Evolutionary conservation across 2,329 filamentous ascomycete species (phyloP).

Genomic region (Nemania sp.): DNA sequence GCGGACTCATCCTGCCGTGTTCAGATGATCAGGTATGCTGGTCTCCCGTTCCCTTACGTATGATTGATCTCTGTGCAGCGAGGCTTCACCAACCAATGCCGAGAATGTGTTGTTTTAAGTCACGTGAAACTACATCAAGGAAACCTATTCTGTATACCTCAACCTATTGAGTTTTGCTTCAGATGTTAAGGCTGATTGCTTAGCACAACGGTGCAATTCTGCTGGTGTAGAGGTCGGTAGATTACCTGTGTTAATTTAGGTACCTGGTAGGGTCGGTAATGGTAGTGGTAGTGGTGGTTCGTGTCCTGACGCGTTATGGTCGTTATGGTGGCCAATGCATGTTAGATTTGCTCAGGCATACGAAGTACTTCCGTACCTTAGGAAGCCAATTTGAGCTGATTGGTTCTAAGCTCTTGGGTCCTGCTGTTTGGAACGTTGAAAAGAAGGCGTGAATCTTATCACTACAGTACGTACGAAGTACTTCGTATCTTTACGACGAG

Average conservation of each 20-base stretch:
- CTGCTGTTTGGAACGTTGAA: too few species aligned
- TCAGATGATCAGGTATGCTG: background rate
- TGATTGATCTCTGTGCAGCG: background rate
- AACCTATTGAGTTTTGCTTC: background rate
- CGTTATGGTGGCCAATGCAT: too few species aligned
- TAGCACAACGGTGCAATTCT: background rate
- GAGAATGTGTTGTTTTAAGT: background rate
- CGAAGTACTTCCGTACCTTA: background rate
- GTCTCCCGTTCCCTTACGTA: background rate
- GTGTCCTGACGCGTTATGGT: constrained; percentile 13
- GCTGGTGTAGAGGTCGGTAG: too few species aligned
- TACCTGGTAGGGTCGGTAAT: background rate
- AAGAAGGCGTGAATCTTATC: too few species aligned
- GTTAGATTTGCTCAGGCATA: too few species aligned
- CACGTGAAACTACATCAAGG: background rate
- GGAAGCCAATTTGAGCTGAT: too few species aligned
- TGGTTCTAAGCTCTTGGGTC: too few species aligned
- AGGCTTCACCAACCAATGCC: background rate
- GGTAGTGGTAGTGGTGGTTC: background rate
- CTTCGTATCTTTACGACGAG: too few species aligned
- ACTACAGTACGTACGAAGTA: too few species aligned
- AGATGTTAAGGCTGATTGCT: constrained; percentile 3
- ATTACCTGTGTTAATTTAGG: too few species aligned
- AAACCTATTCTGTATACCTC: background rate
- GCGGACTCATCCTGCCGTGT: constrained; percentile 15